These are phyloP conservation scores for Trypanosoma conorhini DNA, from an alignment of 208 protist genomes.

Conservation along the genomic window DNA sequence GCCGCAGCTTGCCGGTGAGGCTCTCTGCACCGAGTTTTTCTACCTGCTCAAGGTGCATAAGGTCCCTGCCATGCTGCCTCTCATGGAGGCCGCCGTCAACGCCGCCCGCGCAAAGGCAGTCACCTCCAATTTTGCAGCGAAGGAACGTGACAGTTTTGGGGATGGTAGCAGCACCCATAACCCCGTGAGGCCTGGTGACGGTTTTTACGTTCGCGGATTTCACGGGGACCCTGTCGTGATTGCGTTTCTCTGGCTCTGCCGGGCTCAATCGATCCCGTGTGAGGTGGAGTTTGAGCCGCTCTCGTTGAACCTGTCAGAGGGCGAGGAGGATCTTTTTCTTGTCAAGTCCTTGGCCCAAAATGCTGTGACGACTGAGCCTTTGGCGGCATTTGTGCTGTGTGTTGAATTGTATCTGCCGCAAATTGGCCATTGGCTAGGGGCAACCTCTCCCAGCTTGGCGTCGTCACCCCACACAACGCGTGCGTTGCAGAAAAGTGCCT, in stretches of 20 bases:
- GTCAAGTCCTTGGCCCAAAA: conserved; percentile 9
- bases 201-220: conserved; percentile 54
- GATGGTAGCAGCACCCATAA: not conserved
- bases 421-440: conserved; percentile 30
- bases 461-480: not conserved
- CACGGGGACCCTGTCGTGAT: conserved; percentile 66
- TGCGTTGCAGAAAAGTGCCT: conserved; percentile 23
- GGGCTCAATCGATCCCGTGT: conserved; percentile 63
- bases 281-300: conserved; percentile 59
- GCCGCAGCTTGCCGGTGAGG: conserved; percentile 57
- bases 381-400: conserved; percentile 30
- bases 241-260: conserved; percentile 74
- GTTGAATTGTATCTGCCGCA: conserved; percentile 26
- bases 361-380: conserved; percentile 23
- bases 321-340: conserved; percentile 18
- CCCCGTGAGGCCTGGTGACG: not conserved
- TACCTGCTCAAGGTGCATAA: conserved; percentile 50
- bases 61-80: conserved; percentile 40
- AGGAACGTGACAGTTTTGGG: not conserved
- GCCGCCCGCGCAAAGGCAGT: conserved; percentile 38
- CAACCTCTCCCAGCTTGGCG: not conserved
- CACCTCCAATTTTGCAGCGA: not conserved
- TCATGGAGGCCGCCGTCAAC: conserved; percentile 55
- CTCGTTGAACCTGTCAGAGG: not conserved
- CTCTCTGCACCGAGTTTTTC: conserved; percentile 74